Conservation (phyloP, 1,284 basidiomycete species). For the Sporisorium exsertum region DNA sequence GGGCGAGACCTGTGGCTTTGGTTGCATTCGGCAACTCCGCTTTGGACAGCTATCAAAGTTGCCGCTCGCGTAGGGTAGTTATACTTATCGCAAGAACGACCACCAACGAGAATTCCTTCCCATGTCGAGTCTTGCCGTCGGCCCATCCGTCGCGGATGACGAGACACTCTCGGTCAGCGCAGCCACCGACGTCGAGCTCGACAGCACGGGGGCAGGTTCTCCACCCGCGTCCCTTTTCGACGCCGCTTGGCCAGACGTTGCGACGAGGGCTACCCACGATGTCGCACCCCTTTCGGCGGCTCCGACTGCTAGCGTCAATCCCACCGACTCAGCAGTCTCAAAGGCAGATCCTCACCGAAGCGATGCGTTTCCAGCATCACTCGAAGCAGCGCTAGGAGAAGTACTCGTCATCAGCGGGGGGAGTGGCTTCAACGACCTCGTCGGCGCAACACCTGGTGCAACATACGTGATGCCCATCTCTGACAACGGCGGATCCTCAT, state of each 20-base stretch:
- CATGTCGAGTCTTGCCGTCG: conserved; percentile 18
- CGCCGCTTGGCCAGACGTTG: background rate
- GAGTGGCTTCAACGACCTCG: conserved; percentile 73
- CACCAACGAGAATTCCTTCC: background rate
- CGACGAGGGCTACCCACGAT: background rate
- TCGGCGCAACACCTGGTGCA: conserved; percentile 71
- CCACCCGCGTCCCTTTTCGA: conserved; percentile 22
- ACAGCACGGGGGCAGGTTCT: conserved; percentile 40
- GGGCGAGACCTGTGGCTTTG: background rate
- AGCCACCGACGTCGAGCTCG: conserved; percentile 24
- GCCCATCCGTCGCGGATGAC: conserved; percentile 11
- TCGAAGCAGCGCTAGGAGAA: conserved; percentile 33
- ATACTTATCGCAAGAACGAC: background rate
- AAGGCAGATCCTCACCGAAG: background rate
- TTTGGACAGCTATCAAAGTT: background rate
- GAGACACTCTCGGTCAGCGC: conserved; percentile 21
- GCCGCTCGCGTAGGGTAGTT: background rate
- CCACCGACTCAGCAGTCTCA: background rate
- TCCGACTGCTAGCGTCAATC: background rate
- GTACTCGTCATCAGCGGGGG: conserved; percentile 72
- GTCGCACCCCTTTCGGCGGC: background rate
- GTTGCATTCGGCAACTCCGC: conserved; percentile 3
- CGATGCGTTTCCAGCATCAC: background rate
- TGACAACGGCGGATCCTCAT: conserved; percentile 75
- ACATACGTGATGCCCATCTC: conserved; percentile 74